Evolutionary conservation across 306 rosid genomes (phyloP).

Genomic region (Lotus japonicus): DNA sequence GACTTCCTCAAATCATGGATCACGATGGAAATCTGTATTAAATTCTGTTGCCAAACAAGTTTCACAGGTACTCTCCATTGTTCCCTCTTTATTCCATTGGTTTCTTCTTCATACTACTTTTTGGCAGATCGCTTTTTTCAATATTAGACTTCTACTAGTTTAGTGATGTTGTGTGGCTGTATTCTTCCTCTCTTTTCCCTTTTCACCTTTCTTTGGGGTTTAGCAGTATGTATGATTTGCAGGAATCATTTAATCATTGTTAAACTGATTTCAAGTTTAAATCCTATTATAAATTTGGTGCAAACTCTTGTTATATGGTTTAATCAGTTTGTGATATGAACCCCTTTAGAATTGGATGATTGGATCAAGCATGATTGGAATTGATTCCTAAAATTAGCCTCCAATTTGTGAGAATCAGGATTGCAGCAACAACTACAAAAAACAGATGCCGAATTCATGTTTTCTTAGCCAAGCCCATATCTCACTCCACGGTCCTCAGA

Average conservation of each 20-base stretch:
- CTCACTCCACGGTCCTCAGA: too few relatives aligned
- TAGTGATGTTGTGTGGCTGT: slow-evolving; percentile 2
- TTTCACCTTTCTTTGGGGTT: neutral
- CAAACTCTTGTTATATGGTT: neutral
- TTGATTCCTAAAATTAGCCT: too few relatives aligned
- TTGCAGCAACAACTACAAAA: too few relatives aligned
- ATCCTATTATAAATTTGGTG: neutral
- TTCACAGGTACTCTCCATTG: slow-evolving; percentile 57
- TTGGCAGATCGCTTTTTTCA: neutral
- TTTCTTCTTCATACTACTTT: slow-evolving; percentile 13
- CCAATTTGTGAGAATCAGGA: too few relatives aligned
- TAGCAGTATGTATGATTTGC: neutral
- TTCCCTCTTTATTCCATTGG: neutral
- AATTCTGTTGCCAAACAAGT: slow-evolving; percentile 80
- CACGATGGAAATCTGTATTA: slow-evolving; percentile 74
- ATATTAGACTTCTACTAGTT: slow-evolving; percentile 2
- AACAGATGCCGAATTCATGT: too few relatives aligned
- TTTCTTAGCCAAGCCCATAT: too few relatives aligned
- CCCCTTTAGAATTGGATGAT: too few relatives aligned
- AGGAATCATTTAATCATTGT: neutral
- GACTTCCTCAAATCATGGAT: slow-evolving; percentile 41
- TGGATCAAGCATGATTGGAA: too few relatives aligned
- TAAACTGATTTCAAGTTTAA: neutral
- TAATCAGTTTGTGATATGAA: neutral
- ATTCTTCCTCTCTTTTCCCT: neutral